Conservation (phyloP, 176 grass and related monocot species). For the Rhynchospora breviuscula region DNA sequence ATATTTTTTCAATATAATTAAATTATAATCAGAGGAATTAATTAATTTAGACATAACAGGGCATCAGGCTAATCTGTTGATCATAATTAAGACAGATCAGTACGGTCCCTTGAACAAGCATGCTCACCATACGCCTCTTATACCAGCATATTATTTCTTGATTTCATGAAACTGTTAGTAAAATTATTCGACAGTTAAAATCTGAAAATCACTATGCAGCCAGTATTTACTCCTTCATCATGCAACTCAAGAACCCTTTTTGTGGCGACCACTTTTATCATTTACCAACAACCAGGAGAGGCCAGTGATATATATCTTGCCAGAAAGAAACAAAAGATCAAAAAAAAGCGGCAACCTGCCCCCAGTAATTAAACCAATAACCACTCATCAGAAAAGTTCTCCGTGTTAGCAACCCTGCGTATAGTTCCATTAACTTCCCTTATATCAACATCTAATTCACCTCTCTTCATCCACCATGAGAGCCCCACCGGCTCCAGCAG, state of each 20-base stretch:
- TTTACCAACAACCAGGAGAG: constrained; percentile 9
- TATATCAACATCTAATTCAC: background rate
- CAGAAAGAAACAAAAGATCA: constrained; percentile 9
- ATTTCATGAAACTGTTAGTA: too few relatives aligned
- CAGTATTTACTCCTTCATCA: background rate
- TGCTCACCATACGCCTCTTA: too few relatives aligned
- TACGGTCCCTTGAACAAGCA: too few relatives aligned
- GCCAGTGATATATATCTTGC: constrained; percentile 9
- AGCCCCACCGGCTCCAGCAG: background rate
- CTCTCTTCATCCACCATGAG: background rate
- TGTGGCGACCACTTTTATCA: constrained; percentile 8
- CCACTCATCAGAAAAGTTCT: constrained; percentile 6
- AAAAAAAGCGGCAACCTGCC: background rate
- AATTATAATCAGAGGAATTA: too few relatives aligned
- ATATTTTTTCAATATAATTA: too few relatives aligned
- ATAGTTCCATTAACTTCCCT: background rate
- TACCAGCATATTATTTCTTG: too few relatives aligned
- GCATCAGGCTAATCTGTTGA: too few relatives aligned
- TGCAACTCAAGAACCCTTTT: background rate
- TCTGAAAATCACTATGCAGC: too few relatives aligned
- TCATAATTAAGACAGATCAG: too few relatives aligned
- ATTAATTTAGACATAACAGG: too few relatives aligned
- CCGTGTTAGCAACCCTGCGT: background rate
- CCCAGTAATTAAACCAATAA: background rate
- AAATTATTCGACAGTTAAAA: too few relatives aligned